phyloP scores from a whole-genome alignment of 352 stramenopile genomes.

The Phytopythium montanum region DNA sequence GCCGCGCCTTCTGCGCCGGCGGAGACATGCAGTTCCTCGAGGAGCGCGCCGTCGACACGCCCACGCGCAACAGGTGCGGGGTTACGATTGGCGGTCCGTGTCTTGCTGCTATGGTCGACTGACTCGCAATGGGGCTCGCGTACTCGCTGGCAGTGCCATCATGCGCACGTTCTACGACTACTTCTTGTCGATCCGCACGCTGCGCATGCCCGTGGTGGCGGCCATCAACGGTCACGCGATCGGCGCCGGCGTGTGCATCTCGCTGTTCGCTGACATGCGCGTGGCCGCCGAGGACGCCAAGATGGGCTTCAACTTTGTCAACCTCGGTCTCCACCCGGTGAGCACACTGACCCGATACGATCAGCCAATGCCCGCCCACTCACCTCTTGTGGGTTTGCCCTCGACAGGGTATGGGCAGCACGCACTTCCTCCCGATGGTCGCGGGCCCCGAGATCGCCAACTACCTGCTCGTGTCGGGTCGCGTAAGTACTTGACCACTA shows the following conservation, averaged over 20 bases:
- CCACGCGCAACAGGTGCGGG: slow-evolving; percentile 64
- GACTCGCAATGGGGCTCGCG: too few relatives aligned
- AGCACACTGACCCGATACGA: not conserved
- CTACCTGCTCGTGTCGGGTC: slow-evolving; percentile 74
- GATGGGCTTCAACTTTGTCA: slow-evolving; percentile 87
- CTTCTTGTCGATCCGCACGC: slow-evolving; percentile 75
- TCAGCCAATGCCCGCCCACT: not conserved
- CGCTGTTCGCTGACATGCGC: slow-evolving; percentile 80
- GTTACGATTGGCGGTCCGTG: too few relatives aligned
- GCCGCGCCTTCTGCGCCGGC: slow-evolving; percentile 82
- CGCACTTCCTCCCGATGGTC: slow-evolving; percentile 73
- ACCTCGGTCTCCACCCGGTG: slow-evolving; percentile 78
- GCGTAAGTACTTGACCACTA: slow-evolving; percentile 14
- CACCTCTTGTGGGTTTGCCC: not conserved
- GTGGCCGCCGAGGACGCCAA: slow-evolving; percentile 62
- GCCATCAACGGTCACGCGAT: slow-evolving; percentile 86
- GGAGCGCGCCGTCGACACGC: slow-evolving; percentile 46
- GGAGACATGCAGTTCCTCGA: slow-evolving; percentile 85
- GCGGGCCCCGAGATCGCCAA: slow-evolving; percentile 58
- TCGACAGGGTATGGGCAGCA: slow-evolving; percentile 72
- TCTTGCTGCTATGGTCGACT: not conserved
- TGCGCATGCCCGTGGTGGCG: slow-evolving; percentile 81
- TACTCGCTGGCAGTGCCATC: slow-evolving; percentile 18
- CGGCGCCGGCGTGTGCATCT: slow-evolving; percentile 74
- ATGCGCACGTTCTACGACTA: slow-evolving; percentile 85